Evolutionary conservation across 495 filamentous ascomycete genomes (phyloP), one percentile per base, ranked within the genome.

Genomic region (Tuber melanosporum): DNA sequence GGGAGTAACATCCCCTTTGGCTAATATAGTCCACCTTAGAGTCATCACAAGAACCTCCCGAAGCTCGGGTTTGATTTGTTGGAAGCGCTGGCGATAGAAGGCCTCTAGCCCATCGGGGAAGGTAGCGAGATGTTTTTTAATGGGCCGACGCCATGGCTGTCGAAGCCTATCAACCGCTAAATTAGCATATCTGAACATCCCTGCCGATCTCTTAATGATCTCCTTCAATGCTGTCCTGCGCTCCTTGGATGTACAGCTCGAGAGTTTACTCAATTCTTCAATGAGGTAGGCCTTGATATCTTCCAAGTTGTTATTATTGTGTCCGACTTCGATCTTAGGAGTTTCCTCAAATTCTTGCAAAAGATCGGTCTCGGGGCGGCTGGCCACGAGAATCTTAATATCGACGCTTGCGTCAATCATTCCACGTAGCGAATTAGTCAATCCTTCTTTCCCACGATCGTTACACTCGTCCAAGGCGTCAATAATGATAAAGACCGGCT

Each of bases 391-490:
- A 32, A 76, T 74, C 39, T 76, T 76, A 43, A 76, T 22, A 3
- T 44, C 20, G 20, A 45, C 32, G 12, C 45, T 32, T 76, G 45
- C 39, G 20, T 73, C 71, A n/a, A 66, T 14, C 66, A 76, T 41
- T 41, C 70, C 75, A 10, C 32, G 70, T 36, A 76, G 32, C 15
- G 70, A 47, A 43, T 47, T 70, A 22, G 73, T 39, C 32, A 77
- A 42, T 73, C 73, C 49, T 69, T 74, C 74, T 71, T 71, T 42
- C 41, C 75, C 70, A 42, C 71, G 70, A 26, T 77, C 71, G 69
- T 80, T 76, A 52, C 82, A 82, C 77, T 83, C 82, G 39, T 83
- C 82, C 47, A 83, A 46, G 36, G 79, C 82, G 62, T 83, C 82
- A 43, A 83, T 62, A 19, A 84, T 47, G 46, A 83, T 47, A 49